Conservation (phyloP, 139 green algal genomes). For the Zygnema cylindricum region DNA sequence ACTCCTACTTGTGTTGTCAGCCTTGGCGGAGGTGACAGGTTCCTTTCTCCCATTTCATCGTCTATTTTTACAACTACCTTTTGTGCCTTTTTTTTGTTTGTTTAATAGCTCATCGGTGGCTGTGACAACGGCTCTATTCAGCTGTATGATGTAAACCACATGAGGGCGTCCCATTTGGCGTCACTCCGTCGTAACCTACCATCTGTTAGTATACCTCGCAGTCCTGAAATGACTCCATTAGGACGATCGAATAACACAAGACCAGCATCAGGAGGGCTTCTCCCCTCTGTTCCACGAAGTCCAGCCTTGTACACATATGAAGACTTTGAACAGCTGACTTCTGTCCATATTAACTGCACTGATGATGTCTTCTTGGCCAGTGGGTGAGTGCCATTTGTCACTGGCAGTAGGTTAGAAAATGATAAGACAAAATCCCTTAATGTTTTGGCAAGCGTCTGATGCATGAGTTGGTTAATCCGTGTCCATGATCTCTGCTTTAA, state of each 20-base stretch:
- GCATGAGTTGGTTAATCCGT: too few species aligned
- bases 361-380: constrained; percentile 58
- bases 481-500: too few species aligned
- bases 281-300: background rate
- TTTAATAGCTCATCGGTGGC: constrained; percentile 52
- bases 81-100: too few species aligned
- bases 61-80: too few species aligned
- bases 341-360: constrained; percentile 62
- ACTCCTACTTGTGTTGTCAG: too few species aligned
- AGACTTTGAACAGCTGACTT: constrained; percentile 62
- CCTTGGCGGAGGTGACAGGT: too few species aligned
- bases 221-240: background rate
- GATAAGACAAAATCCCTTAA: too few species aligned
- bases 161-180: constrained; percentile 25
- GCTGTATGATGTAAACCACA: constrained; percentile 56
- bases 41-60: too few species aligned
- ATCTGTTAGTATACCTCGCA: background rate
- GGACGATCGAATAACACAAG: background rate
- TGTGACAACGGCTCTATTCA: constrained; percentile 59
- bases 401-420: too few species aligned
- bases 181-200: background rate
- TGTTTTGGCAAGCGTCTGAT: too few species aligned
- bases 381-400: too few species aligned
- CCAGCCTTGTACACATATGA: constrained; percentile 51
- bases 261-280: background rate